A percentile compares a stretch with the other conserved stretches of the same genome.
Conservation (phyloP, 208 protist genomes). For the Crithidia sp. region DNA sequence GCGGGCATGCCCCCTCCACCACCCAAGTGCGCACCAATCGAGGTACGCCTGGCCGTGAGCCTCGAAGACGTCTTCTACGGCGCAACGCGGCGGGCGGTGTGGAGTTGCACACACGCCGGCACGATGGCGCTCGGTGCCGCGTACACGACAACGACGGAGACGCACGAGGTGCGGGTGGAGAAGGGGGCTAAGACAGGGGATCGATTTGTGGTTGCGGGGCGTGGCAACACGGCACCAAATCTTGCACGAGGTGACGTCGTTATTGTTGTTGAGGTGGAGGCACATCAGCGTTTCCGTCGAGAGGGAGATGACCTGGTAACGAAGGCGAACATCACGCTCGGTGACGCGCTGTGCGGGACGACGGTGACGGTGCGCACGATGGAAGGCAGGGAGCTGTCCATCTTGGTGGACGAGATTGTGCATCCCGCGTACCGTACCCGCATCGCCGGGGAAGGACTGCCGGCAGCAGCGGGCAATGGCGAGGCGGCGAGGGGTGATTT, state of each 20-base stretch:
- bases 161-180: constrained; percentile 70
- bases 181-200: constrained; percentile 78
- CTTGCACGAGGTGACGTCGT: constrained; percentile 78
- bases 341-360: constrained; percentile 87
- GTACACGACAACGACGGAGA: constrained; percentile 43
- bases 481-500: constrained; percentile 66
- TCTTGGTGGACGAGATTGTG: constrained; percentile 90
- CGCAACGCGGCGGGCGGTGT: constrained; percentile 72
- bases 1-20: constrained; percentile 62
- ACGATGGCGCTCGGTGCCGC: constrained; percentile 12
- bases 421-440: constrained; percentile 78
- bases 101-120: constrained; percentile 45
- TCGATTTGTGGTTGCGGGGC: constrained; percentile 60
- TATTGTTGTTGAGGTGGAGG: constrained; percentile 64
- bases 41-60: constrained; percentile 68
- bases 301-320: constrained; percentile 86
- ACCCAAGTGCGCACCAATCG: constrained; percentile 57
- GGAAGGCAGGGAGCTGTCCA: constrained; percentile 73
- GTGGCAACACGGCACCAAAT: constrained; percentile 64
- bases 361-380: constrained; percentile 82
- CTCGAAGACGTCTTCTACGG: constrained; percentile 89
- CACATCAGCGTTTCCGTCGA: constrained; percentile 79
- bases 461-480: constrained; percentile 26
- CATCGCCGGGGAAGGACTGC: constrained; percentile 77
- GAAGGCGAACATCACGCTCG: constrained; percentile 64